These are phyloP conservation scores for Globisporangium yorkense DNA, from an alignment of 352 stramenopile species.

Conservation along the genomic window DNA sequence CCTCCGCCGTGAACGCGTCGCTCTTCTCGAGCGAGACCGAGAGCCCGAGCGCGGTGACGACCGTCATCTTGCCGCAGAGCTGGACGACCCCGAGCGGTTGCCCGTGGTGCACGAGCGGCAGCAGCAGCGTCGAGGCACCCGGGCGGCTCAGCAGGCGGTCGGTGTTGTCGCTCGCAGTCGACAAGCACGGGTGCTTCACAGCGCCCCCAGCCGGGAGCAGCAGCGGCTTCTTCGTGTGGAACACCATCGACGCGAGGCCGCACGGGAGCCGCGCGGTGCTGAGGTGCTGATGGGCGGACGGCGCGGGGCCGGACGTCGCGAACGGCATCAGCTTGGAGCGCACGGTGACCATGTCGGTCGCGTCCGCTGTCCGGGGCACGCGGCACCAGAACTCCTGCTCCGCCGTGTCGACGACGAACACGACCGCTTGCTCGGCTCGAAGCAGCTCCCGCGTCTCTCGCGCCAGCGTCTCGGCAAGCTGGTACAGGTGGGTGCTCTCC, in stretches of 20 bases:
- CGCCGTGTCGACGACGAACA: conserved; percentile 63
- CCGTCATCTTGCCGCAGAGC: conserved; percentile 51
- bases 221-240: conserved; percentile 59
- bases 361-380: conserved; percentile 19
- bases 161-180: conserved; percentile 43
- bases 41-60: conserved; percentile 53
- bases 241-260: conserved; percentile 60
- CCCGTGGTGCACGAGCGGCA: conserved; percentile 39
- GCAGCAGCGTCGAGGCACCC: conserved; percentile 48
- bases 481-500: conserved; percentile 49
- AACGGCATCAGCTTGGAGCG: conserved; percentile 39
- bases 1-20: conserved; percentile 51
- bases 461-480: conserved; percentile 45
- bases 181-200: conserved; percentile 42
- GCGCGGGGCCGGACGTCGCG: neutral
- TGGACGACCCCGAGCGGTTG: conserved; percentile 49
- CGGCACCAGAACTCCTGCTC: conserved; percentile 80
- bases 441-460: conserved; percentile 40
- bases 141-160: conserved; percentile 53
- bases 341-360: conserved; percentile 26
- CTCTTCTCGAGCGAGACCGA: conserved; percentile 54
- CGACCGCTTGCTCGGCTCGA: conserved; percentile 53
- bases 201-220: conserved; percentile 46
- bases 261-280: conserved; percentile 17
- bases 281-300: neutral